Percentiles rank a stretch among this genome's conserved stretches.
Evolutionary conservation across 441 rosid species (phyloP).

Genomic region (Croton setiger): DNA sequence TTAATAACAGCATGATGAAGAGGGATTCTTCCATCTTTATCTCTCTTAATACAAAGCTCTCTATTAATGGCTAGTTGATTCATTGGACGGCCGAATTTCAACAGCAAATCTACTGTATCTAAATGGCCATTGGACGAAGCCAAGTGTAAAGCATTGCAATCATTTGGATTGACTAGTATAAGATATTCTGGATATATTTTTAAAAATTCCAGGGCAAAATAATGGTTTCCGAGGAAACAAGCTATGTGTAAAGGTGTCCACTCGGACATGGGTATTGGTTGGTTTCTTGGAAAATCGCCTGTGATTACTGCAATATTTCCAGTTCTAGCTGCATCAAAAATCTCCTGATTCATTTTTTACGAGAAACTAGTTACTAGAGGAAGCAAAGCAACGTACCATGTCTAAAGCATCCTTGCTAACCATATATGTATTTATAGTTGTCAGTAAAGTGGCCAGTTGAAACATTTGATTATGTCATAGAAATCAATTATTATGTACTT

Average conservation of each 20-base stretch:
- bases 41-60: constrained; percentile 9
- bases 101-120: not conserved
- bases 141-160: constrained; percentile 16
- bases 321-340: not conserved
- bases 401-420: no score
- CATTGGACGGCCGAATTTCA: not conserved
- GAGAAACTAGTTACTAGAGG: no score
- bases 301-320: not conserved
- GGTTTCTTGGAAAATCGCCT: not conserved
- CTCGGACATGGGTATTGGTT: not conserved
- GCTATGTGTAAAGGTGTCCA: not conserved
- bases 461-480: no score
- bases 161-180: not conserved
- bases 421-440: no score
- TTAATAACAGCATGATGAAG: constrained; percentile 17
- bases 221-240: not conserved
- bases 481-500: no score
- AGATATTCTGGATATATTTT: not conserved
- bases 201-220: not conserved
- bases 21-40: constrained; percentile 10
- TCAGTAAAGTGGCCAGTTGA: no score
- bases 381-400: no score
- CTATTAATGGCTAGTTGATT: not conserved
- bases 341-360: not conserved
- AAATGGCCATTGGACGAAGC: constrained; percentile 9